phyloP scores from a whole-genome alignment of 148 eudicot genomes.

The Arbutus unedo region DNA sequence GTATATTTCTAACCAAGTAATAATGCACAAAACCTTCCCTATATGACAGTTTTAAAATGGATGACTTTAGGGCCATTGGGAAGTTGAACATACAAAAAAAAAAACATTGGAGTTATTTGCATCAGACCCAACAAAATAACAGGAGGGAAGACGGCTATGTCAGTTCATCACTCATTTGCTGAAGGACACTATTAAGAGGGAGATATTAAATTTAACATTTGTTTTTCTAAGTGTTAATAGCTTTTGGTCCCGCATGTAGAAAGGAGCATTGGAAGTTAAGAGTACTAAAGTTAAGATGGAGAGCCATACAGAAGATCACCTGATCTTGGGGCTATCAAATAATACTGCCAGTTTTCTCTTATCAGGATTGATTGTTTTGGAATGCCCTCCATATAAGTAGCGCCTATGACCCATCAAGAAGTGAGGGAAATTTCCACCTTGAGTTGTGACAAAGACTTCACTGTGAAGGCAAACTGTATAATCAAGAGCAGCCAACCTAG shows the following conservation, averaged over 20 bases:
- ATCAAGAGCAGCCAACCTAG: slow-evolving; percentile 96
- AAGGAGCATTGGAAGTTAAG: not conserved
- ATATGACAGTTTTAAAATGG: not conserved
- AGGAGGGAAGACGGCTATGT: not conserved
- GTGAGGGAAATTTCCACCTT: slow-evolving; percentile 98
- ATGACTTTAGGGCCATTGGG: not conserved
- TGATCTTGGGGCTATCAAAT: slow-evolving; percentile 83
- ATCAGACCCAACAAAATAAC: not conserved
- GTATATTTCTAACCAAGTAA: not conserved
- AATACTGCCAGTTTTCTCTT: slow-evolving; percentile 78
- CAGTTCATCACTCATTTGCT: not conserved
- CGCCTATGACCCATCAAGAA: slow-evolving; percentile 96
- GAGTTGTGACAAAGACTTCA: slow-evolving; percentile 93
- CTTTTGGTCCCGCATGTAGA: not conserved
- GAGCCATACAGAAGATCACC: slow-evolving; percentile 37
- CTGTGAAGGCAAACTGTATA: slow-evolving; percentile 95
- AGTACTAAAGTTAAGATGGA: slow-evolving; percentile 2
- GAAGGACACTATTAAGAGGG: not conserved
- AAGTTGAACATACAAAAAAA: not conserved
- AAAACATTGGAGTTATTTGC: not conserved
- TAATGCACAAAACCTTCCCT: not conserved
- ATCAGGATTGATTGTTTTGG: slow-evolving; percentile 85
- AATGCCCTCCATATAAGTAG: slow-evolving; percentile 82
- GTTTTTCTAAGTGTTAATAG: not conserved
- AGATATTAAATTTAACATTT: not conserved